Evolutionary conservation across 805 yeast species (phyloP), one percentile per base, ranked within the genome.

Genomic region (Yamadazyma tumulicola): DNA sequence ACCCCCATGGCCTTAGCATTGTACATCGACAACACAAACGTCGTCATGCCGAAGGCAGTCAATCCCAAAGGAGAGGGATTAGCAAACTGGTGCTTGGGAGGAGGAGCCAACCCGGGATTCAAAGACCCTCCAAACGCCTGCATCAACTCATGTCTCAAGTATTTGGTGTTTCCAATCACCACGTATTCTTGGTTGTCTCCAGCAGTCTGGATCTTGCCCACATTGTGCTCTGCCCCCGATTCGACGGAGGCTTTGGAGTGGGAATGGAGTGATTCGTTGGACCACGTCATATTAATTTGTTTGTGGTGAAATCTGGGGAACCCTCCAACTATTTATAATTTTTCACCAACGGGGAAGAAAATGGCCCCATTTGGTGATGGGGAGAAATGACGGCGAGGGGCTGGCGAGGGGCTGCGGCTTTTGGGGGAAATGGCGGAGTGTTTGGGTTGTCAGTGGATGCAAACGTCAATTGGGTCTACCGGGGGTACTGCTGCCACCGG

Each of bases 51-150:
- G 48, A 80, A 80, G 1, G 75, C 83, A 19, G 70, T 57, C 32
- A 80, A 54, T n/a, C 86, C 87, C 28, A 79, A 57, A 7, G 86
- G 84, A 22, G 79, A 77, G 10, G 86, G 84, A 50, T 79, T 79
- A 33, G 78, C 88, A 49, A 81, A 69, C 43, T 74, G 69, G 47
- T 80, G 79, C 7, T 57, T 52, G 12, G 93, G 75, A 31, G 46
- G 52, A 3, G 66, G 63, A 1, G 59, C 35, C 26, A 51, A 47
- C 31, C 65, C 65, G 6, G 64, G 63, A 39, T 59, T 61, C 44
- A 62, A 57, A 9, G 64, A 43, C 52, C 67, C 66, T 31, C 65
- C 67, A 31, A 63, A 61, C 7, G 67, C 69, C 22, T 41, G 38
- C 68, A 64, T 60, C 39, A 66, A 59, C 46, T 66, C 72, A 38